Base-by-base conservation (phyloP, 1,139 yeast species). In the Suhomyces bokatorum region DNA sequence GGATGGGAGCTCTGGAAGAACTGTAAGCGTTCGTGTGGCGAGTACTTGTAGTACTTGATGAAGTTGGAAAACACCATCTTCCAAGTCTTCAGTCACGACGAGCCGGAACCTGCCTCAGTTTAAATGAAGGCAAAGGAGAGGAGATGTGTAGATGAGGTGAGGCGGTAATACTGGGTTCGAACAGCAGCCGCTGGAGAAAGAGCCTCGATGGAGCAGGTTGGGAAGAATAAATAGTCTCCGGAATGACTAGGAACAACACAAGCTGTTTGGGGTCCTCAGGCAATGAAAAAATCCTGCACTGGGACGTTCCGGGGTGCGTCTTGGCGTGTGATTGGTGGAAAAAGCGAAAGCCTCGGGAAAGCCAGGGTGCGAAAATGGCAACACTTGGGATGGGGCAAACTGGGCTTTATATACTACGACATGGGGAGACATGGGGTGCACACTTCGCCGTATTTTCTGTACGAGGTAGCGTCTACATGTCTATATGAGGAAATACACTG, bases 1-100 rank as follows among this genome's bases (percentile, higher is more conserved):
- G 73, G 67, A 42, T 68, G 64, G 8, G 77, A 64, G 44, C 72
- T 64, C 51, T 69, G 76, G 53, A 74, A 74, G 54, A 74, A 74
- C 52, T 62, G 67, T 37, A 70, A 52, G 44, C 58, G 56, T 28
- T 58, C 65, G 30, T 53, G 56, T 35, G 51, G 52, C 13, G 56
- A 45, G 31, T 42, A 47, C 53, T 53, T 57, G n/a, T 62, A 63
- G 48, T 52, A 61, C 51, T 64, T 64, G 37, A 66, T 62, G 50
- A 67, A 59, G 47, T 55, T 56, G 41, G 58, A 49, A 48, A 63
- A 62, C 45, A 54, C 63, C 65, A 60, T 62, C 32, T 14, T 16
- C 35, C 26, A 13, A 22, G 26, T 6, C 2, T 32, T 15, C 28
- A 12, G 27, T 22, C 8, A 30, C 11, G 28, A 24, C 29, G 13